phyloP scores from a whole-genome alignment of 208 protist species.

The Leishmania tropica region DNA sequence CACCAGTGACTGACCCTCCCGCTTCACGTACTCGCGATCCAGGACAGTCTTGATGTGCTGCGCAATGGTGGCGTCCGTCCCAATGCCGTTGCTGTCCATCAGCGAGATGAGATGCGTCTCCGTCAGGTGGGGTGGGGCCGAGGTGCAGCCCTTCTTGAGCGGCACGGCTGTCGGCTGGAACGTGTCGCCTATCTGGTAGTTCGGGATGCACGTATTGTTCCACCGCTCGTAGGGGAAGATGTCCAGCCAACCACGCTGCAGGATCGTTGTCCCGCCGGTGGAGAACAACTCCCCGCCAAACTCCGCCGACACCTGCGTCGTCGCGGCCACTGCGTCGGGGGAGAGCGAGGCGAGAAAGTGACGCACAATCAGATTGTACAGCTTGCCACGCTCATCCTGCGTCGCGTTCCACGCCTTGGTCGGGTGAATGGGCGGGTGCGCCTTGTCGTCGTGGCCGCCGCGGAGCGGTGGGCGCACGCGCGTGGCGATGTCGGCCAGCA shows the following conservation, averaged over 20 bases:
- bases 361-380: conserved; percentile 97
- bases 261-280: conserved; percentile 87
- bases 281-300: conserved; percentile 90
- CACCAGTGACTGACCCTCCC: conserved; percentile 75
- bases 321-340: conserved; percentile 87
- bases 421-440: conserved; percentile 99
- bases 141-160: conserved; percentile 83
- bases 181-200: conserved; percentile 86
- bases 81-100: conserved; percentile 99
- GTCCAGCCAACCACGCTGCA: conserved; percentile 95
- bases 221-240: conserved; percentile 92
- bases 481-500: conserved; percentile 46
- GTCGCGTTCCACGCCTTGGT: conserved; percentile 73
- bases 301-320: conserved; percentile 78
- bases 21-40: conserved; percentile 91
- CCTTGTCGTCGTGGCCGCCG: conserved; percentile 97
- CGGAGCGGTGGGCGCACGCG: conserved; percentile 92
- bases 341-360: conserved; percentile 99
- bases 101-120: conserved; percentile 97
- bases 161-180: conserved; percentile 89
- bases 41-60: conserved; percentile 98
- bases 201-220: conserved; percentile 90
- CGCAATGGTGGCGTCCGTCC: conserved; percentile 99
- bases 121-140: conserved; percentile 93
- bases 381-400: conserved; percentile 46